Conservation (phyloP, 2,329 filamentous ascomycete species). For the Endoconidiophora laricicola region DNA sequence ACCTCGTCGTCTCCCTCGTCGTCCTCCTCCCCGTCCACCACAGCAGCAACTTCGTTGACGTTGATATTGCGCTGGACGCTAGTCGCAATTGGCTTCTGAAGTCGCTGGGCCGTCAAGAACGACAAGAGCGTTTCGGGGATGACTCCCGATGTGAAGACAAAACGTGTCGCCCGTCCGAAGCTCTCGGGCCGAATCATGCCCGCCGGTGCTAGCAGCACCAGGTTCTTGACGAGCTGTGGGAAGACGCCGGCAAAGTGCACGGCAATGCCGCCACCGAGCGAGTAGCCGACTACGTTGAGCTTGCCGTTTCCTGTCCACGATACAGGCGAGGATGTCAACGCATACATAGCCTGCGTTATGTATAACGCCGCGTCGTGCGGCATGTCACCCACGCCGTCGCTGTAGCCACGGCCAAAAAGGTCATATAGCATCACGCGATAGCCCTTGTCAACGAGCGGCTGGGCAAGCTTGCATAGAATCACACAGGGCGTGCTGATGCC, state of each 20-base stretch:
- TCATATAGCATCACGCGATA: conserved; percentile 72
- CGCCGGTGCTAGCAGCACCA: conserved; percentile 64
- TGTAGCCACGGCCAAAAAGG: conserved; percentile 53
- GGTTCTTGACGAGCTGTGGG: conserved; percentile 47
- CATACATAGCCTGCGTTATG: conserved; percentile 53
- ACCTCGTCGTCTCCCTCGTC: conserved; percentile 5
- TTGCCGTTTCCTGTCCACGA: conserved; percentile 43
- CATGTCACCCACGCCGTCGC: conserved; percentile 45
- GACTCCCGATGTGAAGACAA: conserved; percentile 38
- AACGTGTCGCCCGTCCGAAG: conserved; percentile 31
- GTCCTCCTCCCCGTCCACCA: conserved; percentile 3
- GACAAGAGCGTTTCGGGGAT: conserved; percentile 36
- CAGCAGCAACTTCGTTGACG: conserved; percentile 6
- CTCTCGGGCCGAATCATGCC: conserved; percentile 49
- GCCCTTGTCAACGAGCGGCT: conserved; percentile 48
- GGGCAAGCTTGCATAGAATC: conserved; percentile 50
- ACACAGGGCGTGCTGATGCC: conserved; percentile 73
- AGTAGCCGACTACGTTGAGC: conserved; percentile 62
- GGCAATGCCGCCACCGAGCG: conserved; percentile 63
- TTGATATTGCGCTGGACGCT: conserved; percentile 16
- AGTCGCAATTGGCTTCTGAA: conserved; percentile 33
- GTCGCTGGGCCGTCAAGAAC: conserved; percentile 29
- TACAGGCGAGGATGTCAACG: conserved; percentile 51
- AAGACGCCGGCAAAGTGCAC: conserved; percentile 59
- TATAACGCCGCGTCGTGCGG: conserved; percentile 62